These are phyloP conservation scores for Paecilomyces variotii DNA, from an alignment of 2,329 filamentous ascomycete genomes.

Conservation along the genomic window DNA sequence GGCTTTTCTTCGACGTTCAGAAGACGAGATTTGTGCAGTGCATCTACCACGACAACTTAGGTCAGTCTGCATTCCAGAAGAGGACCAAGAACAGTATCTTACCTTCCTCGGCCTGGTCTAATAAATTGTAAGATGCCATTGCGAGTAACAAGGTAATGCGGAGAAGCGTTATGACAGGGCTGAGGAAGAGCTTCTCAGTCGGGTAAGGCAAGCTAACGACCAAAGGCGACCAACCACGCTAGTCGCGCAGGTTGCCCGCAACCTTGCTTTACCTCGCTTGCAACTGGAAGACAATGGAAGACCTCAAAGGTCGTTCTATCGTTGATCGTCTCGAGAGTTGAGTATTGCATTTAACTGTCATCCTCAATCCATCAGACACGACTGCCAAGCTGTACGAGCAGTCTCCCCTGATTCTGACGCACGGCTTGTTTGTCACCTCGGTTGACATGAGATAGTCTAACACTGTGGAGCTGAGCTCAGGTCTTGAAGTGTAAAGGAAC, in stretches of 20 bases:
- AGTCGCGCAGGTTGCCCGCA: background rate
- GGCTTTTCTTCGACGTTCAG: constrained; percentile 87
- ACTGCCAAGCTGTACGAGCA: background rate
- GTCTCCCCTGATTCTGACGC: background rate
- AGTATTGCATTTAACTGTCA: background rate
- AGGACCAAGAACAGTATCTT: background rate
- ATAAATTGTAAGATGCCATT: constrained; percentile 55
- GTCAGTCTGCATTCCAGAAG: constrained; percentile 10
- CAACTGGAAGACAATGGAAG: background rate
- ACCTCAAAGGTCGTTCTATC: background rate
- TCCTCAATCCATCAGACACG: background rate
- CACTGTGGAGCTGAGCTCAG: background rate
- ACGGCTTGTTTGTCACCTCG: background rate
- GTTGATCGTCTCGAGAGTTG: background rate
- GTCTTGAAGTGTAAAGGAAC: background rate
- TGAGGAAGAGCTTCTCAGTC: background rate
- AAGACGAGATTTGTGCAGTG: constrained; percentile 79
- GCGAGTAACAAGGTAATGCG: constrained; percentile 7
- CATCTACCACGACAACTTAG: constrained; percentile 43
- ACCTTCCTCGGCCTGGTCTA: constrained; percentile 61
- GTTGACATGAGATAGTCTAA: background rate
- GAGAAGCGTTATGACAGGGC: background rate
- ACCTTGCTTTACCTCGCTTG: background rate
- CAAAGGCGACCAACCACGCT: background rate
- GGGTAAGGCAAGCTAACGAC: background rate